Percentiles rank a stretch among this genome's conserved stretches.
These are phyloP conservation scores for Thermothelomyces thermophilus DNA, from an alignment of 2,329 filamentous ascomycete species.

Conservation along the genomic window DNA sequence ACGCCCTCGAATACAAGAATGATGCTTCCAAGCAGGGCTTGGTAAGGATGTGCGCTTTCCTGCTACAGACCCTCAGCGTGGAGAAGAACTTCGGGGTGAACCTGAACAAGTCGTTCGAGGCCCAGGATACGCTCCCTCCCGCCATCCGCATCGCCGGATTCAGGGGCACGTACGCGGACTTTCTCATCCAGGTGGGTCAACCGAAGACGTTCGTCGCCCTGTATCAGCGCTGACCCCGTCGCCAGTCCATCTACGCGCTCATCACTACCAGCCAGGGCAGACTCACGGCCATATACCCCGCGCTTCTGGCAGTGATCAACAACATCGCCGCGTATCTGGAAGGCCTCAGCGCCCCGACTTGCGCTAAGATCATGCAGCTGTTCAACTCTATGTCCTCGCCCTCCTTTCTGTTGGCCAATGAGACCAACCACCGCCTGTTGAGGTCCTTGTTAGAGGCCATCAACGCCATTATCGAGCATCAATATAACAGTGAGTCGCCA, in stretches of 20 bases:
- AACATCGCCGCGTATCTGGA: slow-evolving; percentile 85
- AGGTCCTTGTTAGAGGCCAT: slow-evolving; percentile 80
- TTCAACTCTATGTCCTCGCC: slow-evolving; percentile 91
- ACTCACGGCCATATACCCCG: slow-evolving; percentile 84
- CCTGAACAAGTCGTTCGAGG: slow-evolving; percentile 81
- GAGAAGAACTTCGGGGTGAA: slow-evolving; percentile 86
- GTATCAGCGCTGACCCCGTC: slow-evolving; percentile 12
- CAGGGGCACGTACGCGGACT: slow-evolving; percentile 86
- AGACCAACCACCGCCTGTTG: slow-evolving; percentile 78
- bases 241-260: slow-evolving; percentile 78
- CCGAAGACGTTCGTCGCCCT: neutral
- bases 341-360: slow-evolving; percentile 65
- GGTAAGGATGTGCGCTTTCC: slow-evolving; percentile 94
- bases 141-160: slow-evolving; percentile 80
- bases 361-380: slow-evolving; percentile 77
- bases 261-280: slow-evolving; percentile 89
- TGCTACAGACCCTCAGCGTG: slow-evolving; percentile 89
- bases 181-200: slow-evolving; percentile 70
- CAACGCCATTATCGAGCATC: slow-evolving; percentile 83
- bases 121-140: slow-evolving; percentile 77
- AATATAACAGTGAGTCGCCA: slow-evolving; percentile 60
- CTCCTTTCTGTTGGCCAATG: slow-evolving; percentile 85
- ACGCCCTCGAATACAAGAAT: slow-evolving; percentile 81
- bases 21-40: slow-evolving; percentile 86
- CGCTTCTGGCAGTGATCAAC: slow-evolving; percentile 84